Base-by-base conservation (phyloP, 352 stramenopile species). In the Pythium pectinolyticum region DNA sequence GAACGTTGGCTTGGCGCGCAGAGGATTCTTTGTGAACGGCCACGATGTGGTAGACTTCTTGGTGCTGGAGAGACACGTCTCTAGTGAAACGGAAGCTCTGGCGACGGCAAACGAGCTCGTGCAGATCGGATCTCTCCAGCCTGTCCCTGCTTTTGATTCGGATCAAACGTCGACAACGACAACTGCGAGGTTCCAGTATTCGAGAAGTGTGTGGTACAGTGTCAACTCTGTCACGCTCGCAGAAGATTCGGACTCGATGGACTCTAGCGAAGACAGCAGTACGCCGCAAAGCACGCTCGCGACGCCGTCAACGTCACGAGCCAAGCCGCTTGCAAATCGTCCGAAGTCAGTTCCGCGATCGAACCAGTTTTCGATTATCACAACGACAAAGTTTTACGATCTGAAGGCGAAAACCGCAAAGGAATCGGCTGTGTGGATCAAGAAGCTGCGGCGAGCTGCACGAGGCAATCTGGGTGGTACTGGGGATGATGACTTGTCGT, bases 351-450 rank as follows among this genome's bases (percentile, higher is more conserved):
- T 32, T 15, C 53, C 77, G 31, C 74, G 79, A 7, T 89, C 85
- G 6, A 90, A 85, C 32, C 82, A 94, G 48, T 96, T 96, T 50
- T 92, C 87, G 5, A 94, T 96, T 54, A 84, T 92, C 57, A 96
- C 85, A 3, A 74, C 84, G 12, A 92, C 80, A 1, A 96, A 94
- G 61, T 90, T 79, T 62, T 96, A 94, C 47, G 81, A 94, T 57
- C 72, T 96, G 25, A 94, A 94, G 41, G 81, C 85, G 0, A 91
- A 90, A 32, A 88, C 79, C 9, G 66, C 81, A 2, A 86, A 90
- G 25, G 79, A 90, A 30, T 84, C 85, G 5, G 84, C 77, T 31
- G 47, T 77, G 3, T 95, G 87, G 87, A 77, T 94, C 28, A 76
- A 72, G 24, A 74, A 82, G 37, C 62, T 95, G 30, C 78, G 85